Conservation (phyloP, 2,329 filamentous ascomycete species). For the Purpureocillium takamizusanense region DNA sequence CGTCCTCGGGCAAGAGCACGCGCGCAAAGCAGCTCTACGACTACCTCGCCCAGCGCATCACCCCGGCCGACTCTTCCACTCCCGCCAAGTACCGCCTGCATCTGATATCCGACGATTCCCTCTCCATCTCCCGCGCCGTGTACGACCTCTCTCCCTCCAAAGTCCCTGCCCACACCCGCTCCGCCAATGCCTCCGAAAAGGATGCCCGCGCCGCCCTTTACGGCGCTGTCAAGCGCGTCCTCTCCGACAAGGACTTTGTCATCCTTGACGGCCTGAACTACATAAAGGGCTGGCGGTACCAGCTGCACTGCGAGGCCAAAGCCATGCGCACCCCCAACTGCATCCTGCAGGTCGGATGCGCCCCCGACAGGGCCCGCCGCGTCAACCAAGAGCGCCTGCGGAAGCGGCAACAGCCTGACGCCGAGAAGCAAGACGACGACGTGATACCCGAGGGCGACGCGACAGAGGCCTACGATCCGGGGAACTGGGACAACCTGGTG, state of each 20-base stretch:
- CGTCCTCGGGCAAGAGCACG: conserved; percentile 60
- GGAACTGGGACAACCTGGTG: conserved; percentile 69
- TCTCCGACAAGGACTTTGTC: conserved; percentile 66
- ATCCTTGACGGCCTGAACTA: conserved; percentile 77
- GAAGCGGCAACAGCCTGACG: conserved; percentile 3
- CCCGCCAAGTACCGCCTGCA: conserved; percentile 54
- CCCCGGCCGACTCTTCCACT: conserved; percentile 8
- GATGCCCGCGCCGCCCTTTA: conserved; percentile 70
- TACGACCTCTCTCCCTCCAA: conserved; percentile 53
- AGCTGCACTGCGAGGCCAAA: conserved; percentile 78
- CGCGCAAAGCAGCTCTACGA: conserved; percentile 57
- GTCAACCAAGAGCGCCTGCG: conserved; percentile 53
- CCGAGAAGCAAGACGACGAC: not conserved
- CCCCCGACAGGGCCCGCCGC: conserved; percentile 38
- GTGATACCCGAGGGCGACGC: conserved; percentile 1
- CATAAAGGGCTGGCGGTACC: conserved; percentile 85
- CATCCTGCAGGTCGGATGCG: conserved; percentile 57
- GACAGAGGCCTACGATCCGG: conserved; percentile 39
- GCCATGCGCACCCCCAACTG: conserved; percentile 67
- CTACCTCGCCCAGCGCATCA: conserved; percentile 52
- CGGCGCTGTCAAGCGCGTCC: conserved; percentile 67
- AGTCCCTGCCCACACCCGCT: conserved; percentile 51
- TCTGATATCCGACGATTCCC: conserved; percentile 63
- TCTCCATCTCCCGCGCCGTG: conserved; percentile 60
- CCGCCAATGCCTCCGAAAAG: conserved; percentile 69